A percentile compares a stretch with the other conserved stretches of the same genome.
Conservation (phyloP, 805 yeast species). For the Kodamaea kakaduensis region DNA sequence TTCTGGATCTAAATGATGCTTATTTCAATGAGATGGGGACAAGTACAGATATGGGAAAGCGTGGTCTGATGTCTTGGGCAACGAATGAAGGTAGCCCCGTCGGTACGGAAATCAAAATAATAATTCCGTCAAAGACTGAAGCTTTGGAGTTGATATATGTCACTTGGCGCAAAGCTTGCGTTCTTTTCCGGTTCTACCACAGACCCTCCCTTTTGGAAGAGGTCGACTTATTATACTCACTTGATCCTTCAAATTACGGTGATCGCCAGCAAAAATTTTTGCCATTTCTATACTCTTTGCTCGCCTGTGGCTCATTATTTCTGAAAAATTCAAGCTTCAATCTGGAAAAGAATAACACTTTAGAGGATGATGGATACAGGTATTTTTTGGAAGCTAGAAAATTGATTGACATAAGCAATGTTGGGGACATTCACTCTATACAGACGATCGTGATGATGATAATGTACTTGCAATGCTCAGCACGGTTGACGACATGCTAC, state of each 20-base stretch:
- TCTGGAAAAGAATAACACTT: constrained; percentile 28
- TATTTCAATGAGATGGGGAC: constrained; percentile 5
- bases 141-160: constrained; percentile 68
- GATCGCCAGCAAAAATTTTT: constrained; percentile 70
- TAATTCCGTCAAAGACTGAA: constrained; percentile 70
- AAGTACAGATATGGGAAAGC: constrained; percentile 1
- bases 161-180: constrained; percentile 85
- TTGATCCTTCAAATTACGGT: constrained; percentile 68
- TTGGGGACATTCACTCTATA: constrained; percentile 74
- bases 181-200: constrained; percentile 79
- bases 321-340: constrained; percentile 43
- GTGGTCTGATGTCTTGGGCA: not conserved
- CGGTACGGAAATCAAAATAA: constrained; percentile 53
- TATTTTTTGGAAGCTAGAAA: constrained; percentile 79
- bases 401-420: constrained; percentile 77
- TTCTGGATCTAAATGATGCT: constrained; percentile 17
- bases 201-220: constrained; percentile 75
- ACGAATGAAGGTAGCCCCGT: constrained; percentile 20
- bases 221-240: constrained; percentile 68
- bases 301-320: constrained; percentile 85
- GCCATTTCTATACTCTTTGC: constrained; percentile 79
- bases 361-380: constrained; percentile 73
- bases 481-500: constrained; percentile 81
- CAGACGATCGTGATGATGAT: constrained; percentile 86
- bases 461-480: constrained; percentile 82